Evolutionary conservation across 75 land plant genomes (phyloP), one percentile per base, ranked within the genome.

Genomic region (Azolla pinnata): DNA sequence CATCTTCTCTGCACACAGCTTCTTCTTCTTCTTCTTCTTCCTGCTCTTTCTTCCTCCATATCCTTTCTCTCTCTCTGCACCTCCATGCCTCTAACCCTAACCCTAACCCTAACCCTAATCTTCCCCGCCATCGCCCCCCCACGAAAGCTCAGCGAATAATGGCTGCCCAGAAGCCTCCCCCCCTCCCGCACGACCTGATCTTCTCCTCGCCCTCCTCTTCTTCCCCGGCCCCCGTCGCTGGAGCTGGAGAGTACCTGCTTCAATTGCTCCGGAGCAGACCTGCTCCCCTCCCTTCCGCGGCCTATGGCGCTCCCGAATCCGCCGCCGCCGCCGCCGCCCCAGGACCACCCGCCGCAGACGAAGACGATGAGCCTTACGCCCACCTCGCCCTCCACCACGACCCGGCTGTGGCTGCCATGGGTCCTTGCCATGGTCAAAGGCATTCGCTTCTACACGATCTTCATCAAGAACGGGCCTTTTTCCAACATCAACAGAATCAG

Each of bases 371-470:
- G 44, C 26, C 18, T 25, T 21, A 2, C 45, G 0, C 5, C 24
- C 48, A 4, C 12, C 26, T 34, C 2, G 42, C 32, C 14, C 8
- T 18, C 26, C 23, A 55, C 2, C 60, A 29, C 3, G 86, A 79
- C 57, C 82, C 86, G 0, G 86, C 86, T 20, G 86, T 83, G 20
- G 86, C 86, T 0, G 82, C 79, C 29, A 51, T 77, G 31, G 86
- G 86, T 7, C 82, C 82, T 14, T 57, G 74, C 66, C 60, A 70
- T 12, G 57, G n/a, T n/a, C n/a, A n/a, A n/a, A n/a, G n/a, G n/a
- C n/a, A n/a, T n/a, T n/a, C n/a, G n/a, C n/a, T n/a, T n/a, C n/a
- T n/a, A n/a, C n/a, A n/a, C n/a, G n/a, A n/a, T 66, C 29, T 67
- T 61, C 18, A 14, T 49, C 29, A 17, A 7, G 31, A 19, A 45